phyloP scores from a whole-genome alignment of 2,329 filamentous ascomycete genomes.

The Thielaviopsis musarum region DNA sequence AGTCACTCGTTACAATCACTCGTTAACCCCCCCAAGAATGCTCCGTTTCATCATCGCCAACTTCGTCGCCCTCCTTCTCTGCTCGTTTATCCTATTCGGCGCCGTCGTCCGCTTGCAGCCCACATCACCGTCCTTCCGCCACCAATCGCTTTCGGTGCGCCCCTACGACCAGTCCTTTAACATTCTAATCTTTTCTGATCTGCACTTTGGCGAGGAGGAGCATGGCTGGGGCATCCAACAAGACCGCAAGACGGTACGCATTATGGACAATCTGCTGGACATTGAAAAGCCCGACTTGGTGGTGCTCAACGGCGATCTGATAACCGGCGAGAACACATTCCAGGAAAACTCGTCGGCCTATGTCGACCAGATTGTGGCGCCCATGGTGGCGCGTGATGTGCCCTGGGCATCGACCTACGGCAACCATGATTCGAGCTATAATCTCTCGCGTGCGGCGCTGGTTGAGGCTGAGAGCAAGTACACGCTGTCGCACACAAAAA shows the following conservation, averaged over 20 bases:
- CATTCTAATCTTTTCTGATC: constrained; percentile 46
- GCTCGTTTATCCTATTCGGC: constrained; percentile 2
- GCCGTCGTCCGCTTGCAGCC: constrained; percentile 4
- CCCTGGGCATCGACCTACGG: constrained; percentile 54
- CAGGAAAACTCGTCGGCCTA: constrained; percentile 32
- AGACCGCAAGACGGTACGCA: constrained; percentile 37
- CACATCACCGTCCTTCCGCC: not conserved
- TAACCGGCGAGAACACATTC: constrained; percentile 48
- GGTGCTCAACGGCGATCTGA: constrained; percentile 54
- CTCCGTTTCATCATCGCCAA: not conserved
- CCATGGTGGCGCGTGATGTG: constrained; percentile 36
- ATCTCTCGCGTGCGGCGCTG: constrained; percentile 32
- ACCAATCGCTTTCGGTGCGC: not conserved
- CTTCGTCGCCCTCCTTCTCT: not conserved
- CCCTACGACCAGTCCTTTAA: constrained; percentile 29
- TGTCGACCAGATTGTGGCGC: constrained; percentile 40
- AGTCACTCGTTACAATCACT: not conserved
- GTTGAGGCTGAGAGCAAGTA: constrained; percentile 22
- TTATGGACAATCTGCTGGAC: constrained; percentile 42
- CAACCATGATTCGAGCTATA: constrained; percentile 49
- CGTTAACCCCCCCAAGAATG: not conserved
- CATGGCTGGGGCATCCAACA: constrained; percentile 30
- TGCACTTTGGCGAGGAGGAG: constrained; percentile 55
- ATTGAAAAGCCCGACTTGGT: constrained; percentile 41
- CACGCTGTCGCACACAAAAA: constrained; percentile 12